A percentile compares a stretch with the other conserved stretches of the same genome.
Evolutionary conservation across 495 filamentous ascomycete genomes (phyloP).

Genomic region (Tuber melanosporum): DNA sequence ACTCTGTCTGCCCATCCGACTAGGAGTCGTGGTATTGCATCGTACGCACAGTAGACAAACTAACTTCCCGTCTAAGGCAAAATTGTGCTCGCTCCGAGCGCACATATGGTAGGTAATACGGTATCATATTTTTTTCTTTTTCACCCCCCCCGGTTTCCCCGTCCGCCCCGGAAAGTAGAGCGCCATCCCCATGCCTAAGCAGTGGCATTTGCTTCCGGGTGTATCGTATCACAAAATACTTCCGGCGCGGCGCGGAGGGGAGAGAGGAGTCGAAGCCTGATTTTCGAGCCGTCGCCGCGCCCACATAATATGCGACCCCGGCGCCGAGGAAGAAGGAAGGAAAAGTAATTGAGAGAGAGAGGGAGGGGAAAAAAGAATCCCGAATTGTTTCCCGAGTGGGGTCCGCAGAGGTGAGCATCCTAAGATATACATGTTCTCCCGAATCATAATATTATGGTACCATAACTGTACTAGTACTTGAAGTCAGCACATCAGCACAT

Average conservation of each 20-base stretch:
- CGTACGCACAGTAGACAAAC: neutral
- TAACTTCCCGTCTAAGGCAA: neutral
- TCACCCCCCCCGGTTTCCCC: neutral
- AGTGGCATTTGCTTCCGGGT: neutral
- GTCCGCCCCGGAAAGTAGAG: neutral
- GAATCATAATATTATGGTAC: neutral
- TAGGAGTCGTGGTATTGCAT: neutral
- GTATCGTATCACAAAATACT: neutral
- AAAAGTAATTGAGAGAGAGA: neutral
- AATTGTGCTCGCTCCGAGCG: neutral
- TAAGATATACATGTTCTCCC: neutral
- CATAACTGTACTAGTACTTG: neutral
- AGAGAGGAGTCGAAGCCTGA: neutral
- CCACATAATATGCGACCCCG: neutral
- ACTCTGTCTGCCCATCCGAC: neutral
- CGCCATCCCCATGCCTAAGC: neutral
- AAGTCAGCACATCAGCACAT: neutral
- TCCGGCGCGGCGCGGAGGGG: neutral
- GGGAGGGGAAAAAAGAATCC: neutral
- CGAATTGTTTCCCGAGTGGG: neutral
- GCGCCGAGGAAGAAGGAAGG: neutral
- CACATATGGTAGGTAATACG: neutral
- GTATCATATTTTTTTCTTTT: neutral
- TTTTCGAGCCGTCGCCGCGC: neutral
- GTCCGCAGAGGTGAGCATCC: neutral